Percentiles rank a stretch among this genome's conserved stretches.
Conservation (phyloP, 2,329 filamentous ascomycete genomes). For the Diaporthe humulicola region DNA sequence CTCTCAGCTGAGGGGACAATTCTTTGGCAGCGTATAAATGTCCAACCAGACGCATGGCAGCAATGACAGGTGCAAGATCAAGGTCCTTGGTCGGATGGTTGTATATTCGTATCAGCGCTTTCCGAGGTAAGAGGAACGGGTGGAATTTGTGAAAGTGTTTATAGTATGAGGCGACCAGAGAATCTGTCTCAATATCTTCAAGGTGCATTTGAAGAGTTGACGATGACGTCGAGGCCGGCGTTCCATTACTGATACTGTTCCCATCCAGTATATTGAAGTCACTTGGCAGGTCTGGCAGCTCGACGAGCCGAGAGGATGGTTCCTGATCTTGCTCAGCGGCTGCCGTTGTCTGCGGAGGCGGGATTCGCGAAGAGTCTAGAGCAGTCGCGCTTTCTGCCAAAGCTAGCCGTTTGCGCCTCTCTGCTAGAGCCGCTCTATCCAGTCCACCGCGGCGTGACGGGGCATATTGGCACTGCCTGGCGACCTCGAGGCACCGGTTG, state of each 20-base stretch:
- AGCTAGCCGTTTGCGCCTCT: background rate
- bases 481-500: constrained; percentile 12
- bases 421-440: constrained; percentile 17
- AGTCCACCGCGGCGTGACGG: constrained; percentile 13
- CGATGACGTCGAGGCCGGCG: too few species aligned
- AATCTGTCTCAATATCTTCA: background rate
- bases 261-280: background rate
- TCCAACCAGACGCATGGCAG: constrained; percentile 1
- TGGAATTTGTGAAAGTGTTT: constrained; percentile 11
- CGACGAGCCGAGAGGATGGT: background rate
- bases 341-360: background rate
- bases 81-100: background rate
- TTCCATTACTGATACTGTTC: background rate
- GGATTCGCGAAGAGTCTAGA: background rate
- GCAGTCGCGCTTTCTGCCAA: background rate
- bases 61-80: background rate
- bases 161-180: constrained; percentile 1
- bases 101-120: background rate
- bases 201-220: background rate
- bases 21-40: background rate
- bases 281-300: background rate
- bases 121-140: constrained; percentile 1
- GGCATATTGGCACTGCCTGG: background rate
- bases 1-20: background rate
- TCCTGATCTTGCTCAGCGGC: background rate